Base-by-base conservation (phyloP, 2,329 filamentous ascomycete genomes). In the Xylaria hypoxylon region DNA sequence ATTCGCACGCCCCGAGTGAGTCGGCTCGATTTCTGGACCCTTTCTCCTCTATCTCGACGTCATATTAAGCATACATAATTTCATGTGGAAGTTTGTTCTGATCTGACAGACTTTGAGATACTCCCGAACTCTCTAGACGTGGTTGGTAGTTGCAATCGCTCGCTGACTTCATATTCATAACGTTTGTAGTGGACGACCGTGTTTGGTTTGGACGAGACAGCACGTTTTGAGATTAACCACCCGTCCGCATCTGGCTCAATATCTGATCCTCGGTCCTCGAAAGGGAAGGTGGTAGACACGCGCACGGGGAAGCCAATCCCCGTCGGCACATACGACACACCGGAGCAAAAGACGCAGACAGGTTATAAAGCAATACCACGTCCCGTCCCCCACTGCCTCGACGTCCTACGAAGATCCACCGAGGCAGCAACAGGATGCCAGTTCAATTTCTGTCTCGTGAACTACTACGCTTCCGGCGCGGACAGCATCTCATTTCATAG, bases 401-500 rank as follows among this genome's bases (percentile, higher is more conserved):
- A 92, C 44, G 77, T 83, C 5, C 83, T 95, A 7, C 86, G 89
- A 10, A 79, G 78, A 38, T 83, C 87, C 10, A 88, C 90, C 1
- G 90, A 95, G 77, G 82, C 84, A 4, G 86, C 87, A 0, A 92
- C 90, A 0, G 85, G 84, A n/a, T 86, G 87, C 73, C 84, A 75
- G 0, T 95, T 91, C 79, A 95, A 95, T 75, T 93, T 94, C 76
- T 92, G 89, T 66, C 84, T 95, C 1, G 90, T 95, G 4, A 95
- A 95, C 74, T 95, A 95, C 80, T 95, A 95, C 75, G 89, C 90
- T n/a, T 87, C 86, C 3, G 92, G 92, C 0, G 81, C 87, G 5
- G 92, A 95, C 76, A 92, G 90, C 71, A 95, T 95, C 55, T 86
- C 89, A 11, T 95, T 91, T 74, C 92, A 95, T 77, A 92, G 89